Conservation (phyloP, 345 rosid species). For the Toxicodendron radicans region DNA sequence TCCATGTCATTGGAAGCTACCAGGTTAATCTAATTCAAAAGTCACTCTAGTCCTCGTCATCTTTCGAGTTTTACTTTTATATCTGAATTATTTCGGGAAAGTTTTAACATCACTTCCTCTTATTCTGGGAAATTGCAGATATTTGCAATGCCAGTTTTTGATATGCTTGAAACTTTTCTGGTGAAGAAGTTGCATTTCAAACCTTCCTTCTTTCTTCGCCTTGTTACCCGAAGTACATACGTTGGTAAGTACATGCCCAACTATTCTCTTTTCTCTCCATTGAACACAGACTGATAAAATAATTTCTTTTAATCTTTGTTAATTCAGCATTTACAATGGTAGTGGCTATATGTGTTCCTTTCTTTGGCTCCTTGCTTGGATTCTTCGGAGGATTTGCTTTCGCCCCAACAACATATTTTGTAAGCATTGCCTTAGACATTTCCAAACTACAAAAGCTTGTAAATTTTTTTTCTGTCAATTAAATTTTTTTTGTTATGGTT, state of each 20-base stretch:
- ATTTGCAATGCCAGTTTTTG: conserved; percentile 82
- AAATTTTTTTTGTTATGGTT: neutral
- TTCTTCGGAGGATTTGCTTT: conserved; percentile 92
- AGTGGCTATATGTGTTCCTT: conserved; percentile 60
- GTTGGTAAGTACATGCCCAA: conserved; percentile 53
- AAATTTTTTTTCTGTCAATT: too few species aligned
- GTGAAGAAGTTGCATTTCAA: conserved; percentile 50
- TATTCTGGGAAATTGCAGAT: conserved; percentile 29
- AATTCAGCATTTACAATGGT: conserved; percentile 71
- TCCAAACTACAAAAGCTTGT: too few species aligned
- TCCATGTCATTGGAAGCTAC: conserved; percentile 89
- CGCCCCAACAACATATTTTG: conserved; percentile 78
- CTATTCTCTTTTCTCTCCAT: too few species aligned
- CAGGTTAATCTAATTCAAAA: conserved; percentile 38
- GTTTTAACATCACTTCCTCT: neutral
- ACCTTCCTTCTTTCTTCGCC: conserved; percentile 57
- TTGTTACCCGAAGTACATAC: conserved; percentile 56
- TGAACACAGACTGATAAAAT: neutral
- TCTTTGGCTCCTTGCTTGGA: conserved; percentile 76
- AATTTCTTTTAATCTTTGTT: neutral
- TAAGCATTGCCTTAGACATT: conserved; percentile 27
- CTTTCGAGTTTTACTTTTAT: too few species aligned
- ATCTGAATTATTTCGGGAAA: too few species aligned
- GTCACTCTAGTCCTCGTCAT: too few species aligned
- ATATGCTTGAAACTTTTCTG: conserved; percentile 72